Evolutionary conservation across 2,329 filamentous ascomycete genomes (phyloP), one percentile per base, ranked within the genome.

Genomic region (Aureobasidium sp.): DNA sequence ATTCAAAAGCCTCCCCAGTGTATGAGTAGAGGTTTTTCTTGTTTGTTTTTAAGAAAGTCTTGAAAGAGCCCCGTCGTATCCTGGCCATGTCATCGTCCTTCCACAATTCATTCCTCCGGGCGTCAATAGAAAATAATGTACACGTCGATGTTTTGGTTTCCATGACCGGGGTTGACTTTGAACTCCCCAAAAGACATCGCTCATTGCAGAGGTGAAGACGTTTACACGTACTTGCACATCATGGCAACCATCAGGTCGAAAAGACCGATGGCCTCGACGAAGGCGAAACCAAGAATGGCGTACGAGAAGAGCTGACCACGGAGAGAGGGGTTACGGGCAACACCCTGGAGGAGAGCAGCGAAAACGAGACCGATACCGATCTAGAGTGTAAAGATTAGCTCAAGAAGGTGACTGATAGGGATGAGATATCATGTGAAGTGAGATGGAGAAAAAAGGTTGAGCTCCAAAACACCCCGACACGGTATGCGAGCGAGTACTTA

Each of bases 281-380:
- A 94, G 77, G 90, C 90, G 83, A 94, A 94, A 83, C 90, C 90
- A 77, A 94, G 83, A 89, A 94, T 93, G 85, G 90, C 90, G 82
- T 94, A 93, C 72, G 89, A 90, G 89, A 94, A 96, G 76, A 96
- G 90, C 86, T 95, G 91, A 78, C 90, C 90, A 83, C 90, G 88
- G 82, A 95, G 89, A 76, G 88, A 89, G 76, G 90, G 90, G 89
- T 96, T 96, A 83, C 90, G 90, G 83, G 90, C 89, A 78, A 94
- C 90, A 82, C 87, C 87, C 80, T 89, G 87, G 76, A 95, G 84
- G 77, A 95, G 89, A 75, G 89, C 87, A 77, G 88, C 90, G 86
- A 95, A 95, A 77, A 95, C 90, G 77, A 93, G 87, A 84, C 90
- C 90, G 81, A 94, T 95, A 90, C 90, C 90, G 79, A 94, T 90